Base-by-base conservation (phyloP, 352 stramenopile species). In the Phytophthora crassamura region DNA sequence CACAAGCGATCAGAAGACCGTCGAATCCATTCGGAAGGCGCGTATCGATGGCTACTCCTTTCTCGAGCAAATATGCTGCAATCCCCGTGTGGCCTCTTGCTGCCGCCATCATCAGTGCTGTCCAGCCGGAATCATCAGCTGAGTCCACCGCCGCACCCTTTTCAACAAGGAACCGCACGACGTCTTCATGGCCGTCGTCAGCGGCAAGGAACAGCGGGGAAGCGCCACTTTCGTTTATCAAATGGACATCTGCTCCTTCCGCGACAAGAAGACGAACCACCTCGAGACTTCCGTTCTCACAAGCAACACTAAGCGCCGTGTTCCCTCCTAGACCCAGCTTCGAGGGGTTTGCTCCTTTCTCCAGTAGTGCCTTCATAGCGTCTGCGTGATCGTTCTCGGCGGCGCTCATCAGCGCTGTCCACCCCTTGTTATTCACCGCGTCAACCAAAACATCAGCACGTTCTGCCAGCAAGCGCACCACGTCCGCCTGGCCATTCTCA, bases 281-380 rank as follows among this genome's bases (percentile, higher is more conserved):
- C 22, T 54, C 43, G 18, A 69, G 9, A 22, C 54, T 42, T 0
- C 60, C 60, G 38, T 63, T 38, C 32, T 68, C 50, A 20, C 40
- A 32, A 8, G 16, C 40, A 46, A 46, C 7, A 43, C 22, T 14
- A 10, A 43, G 15, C 4, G 38, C 38, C 22, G 38, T 43, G 1
- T 43, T 52, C 7, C 60, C 60, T 25, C 33, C 49, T 9, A 45
- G 51, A 2, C n/a, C n/a, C n/a, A 56, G 39, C 20, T 69, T 51
- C 4, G 42, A 38, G 47, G 62, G 18, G 3, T 59, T 46, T 11
- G 9, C 36, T 39, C 30, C 4, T 18, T 22, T 28, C 22, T 1
- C 40, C 28, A 16, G 6, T 5, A 18, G 33, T 12, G 36, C n/a
- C n/a, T 55, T 58, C 39, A 47, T 47, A 38, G 59, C 32, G 14